Base-by-base conservation (phyloP, 495 filamentous ascomycete genomes). In the Durotheca rogersii region DNA sequence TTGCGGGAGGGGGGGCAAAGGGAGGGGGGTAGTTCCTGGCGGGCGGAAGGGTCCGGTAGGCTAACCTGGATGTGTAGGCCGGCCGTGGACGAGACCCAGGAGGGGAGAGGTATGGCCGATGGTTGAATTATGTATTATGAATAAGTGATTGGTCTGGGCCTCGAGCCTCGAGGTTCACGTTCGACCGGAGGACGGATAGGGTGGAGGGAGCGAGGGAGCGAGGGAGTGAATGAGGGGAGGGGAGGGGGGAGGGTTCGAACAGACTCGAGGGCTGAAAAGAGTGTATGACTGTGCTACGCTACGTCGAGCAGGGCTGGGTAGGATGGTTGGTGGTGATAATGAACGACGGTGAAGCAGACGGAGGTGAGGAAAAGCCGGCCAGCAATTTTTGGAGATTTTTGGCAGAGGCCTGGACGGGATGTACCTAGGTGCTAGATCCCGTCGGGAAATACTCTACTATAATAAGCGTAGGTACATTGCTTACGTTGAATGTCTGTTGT, bases 1-100 rank as follows among this genome's bases (percentile, higher is more conserved):
- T 69, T 70, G 67, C 33, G 60, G 58, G n/a, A n/a, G n/a, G n/a
- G n/a, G n/a, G 57, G 61, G 56, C 61, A 43, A 66, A 61, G 56
- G 60, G 61, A 54, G 41, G 51, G 50, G 47, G 46, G 53, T 40
- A 30, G 49, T 41, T 45, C 46, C 34, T 50, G 37, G 30, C 41
- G 29, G 35, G 47, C 30, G 43, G 51, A 45, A 51, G 18, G 15
- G 43, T 45, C 6, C 53, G 39, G 37, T 54, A 38, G 42, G 43
- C 41, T 23, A 37, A 23, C 17, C 19, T 32, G 51, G 17, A 40
- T 40, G 47, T 34, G 38, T 18, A 16, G 44, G 40, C 16, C 32
- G 46, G 43, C 9, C 4, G 9, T 27, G 23, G 9, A 27, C 9
- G 23, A 27, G n/a, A n/a, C n/a, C n/a, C n/a, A n/a, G n/a, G n/a